Conservation (phyloP, 371 early-diverging fungal species). For the Mucor saturninus region DNA sequence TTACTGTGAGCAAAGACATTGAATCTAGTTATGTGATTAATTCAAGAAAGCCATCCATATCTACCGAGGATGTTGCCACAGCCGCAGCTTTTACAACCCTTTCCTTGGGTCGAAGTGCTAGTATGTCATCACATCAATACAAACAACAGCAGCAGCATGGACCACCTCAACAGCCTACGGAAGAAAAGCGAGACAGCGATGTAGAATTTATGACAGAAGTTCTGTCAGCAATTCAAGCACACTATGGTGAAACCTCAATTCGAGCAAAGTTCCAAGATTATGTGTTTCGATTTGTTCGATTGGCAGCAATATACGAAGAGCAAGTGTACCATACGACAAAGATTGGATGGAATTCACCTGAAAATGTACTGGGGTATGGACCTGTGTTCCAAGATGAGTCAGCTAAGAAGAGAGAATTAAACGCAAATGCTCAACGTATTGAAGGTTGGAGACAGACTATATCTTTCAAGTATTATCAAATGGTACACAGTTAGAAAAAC, state of each 20-base stretch:
- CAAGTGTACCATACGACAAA: conserved; percentile 68
- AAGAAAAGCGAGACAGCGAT: conserved; percentile 47
- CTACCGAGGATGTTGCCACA: conserved; percentile 8
- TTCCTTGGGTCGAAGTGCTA: conserved; percentile 19
- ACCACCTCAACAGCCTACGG: conserved; percentile 1
- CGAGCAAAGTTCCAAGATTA: conserved; percentile 89
- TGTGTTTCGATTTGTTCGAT: conserved; percentile 79
- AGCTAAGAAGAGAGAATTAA: conserved; percentile 65
- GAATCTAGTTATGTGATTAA: conserved; percentile 9
- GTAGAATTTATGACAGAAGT: conserved; percentile 64
- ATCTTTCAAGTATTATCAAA: conserved; percentile 69
- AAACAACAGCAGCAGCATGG: conserved; percentile 15
- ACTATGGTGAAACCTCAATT: conserved; percentile 86
- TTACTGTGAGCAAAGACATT: conserved; percentile 85
- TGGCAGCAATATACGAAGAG: conserved; percentile 81
- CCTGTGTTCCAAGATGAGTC: conserved; percentile 75
- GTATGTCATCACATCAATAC: conserved; percentile 16
- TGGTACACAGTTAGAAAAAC: conserved; percentile 32
- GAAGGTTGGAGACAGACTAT: conserved; percentile 85
- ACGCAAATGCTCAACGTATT: conserved; percentile 73
- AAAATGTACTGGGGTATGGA: conserved; percentile 67
- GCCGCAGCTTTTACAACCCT: conserved; percentile 26
- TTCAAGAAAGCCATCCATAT: conserved; percentile 28
- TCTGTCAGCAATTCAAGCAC: conserved; percentile 76
- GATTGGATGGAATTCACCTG: conserved; percentile 53